Evolutionary conservation across 768 basidiomycete species (phyloP), one percentile per base, ranked within the genome.

Genomic region (Cystobasidium ongulense): DNA sequence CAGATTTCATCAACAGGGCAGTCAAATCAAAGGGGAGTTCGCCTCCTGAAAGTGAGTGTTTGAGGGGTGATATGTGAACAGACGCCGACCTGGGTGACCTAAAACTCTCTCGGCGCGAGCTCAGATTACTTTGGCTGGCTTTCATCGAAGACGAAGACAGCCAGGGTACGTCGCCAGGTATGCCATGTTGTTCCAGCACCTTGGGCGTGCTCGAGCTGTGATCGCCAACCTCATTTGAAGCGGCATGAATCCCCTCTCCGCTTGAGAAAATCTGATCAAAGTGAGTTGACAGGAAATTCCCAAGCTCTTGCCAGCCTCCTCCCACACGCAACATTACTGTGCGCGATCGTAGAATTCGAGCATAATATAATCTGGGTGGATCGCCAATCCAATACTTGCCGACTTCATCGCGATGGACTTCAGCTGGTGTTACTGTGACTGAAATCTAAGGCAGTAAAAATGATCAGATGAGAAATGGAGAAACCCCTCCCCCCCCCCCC

Each of bases 311-410:
- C 93, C 93, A 97, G 21, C 94, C 94, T 39, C 94, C 94, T 43
- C 61, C 67, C 8, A 73, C 76, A 36, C 76, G 77, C 25, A 73
- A 27, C 59, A 46, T 74, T 73, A 78, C 67, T 54, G 71, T 43
- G 21, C 41, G 17, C 23, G 73, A 74, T 18, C 63, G 74, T 15
- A 43, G 67, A 86, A 80, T 92, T 92, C 81, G 92, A 95, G 81
- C 91, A 94, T 36, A 95, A 83, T 80, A 88, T 92, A 5, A 91
- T 87, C 64, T 94, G 91, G 77, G 91, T 87, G 76, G 62, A 67
- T 91, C 88, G 17, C 94, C 94, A 77, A 95, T 96, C 92, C 91
- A 95, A 79, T 94, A 93, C 79, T 93, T 92, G 23, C 92, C 92
- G 75, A 91, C 92, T 81, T 73, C 62, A 36, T 73, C 63, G 10